Base-by-base conservation (phyloP, 2,329 filamentous ascomycete genomes). In the Alternaria sp. region DNA sequence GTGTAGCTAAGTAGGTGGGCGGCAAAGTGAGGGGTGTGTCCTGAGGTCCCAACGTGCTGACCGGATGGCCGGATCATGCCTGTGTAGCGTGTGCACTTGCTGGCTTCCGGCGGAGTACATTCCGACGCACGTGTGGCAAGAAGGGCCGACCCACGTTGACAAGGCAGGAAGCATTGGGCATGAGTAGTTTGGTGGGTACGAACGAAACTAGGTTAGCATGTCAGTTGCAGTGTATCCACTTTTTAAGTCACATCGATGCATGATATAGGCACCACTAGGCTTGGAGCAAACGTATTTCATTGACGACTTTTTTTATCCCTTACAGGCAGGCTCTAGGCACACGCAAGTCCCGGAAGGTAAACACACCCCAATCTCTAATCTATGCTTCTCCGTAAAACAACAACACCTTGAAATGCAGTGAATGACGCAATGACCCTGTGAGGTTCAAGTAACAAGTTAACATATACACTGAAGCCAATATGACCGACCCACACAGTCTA, bases 401-500 rank as follows among this genome's bases (percentile, higher is more conserved):
- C 36, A 48, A 48, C 44, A 48, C 44, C 44, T 48, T 34, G 44
- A 48, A 48, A 48, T 48, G 44, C 44, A 48, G 44, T 34, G 44
- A 48, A 48, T 48, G 44, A 48, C 44, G 44, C 44, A 42, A 31
- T 28, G 39, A 42, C 46, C 37, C 33, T 29, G 21, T 36, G 8
- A 34, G 21, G 44, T 36, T 34, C 31, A 36, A 48, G 48, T 45
- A 50, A 40, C 44, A 51, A 55, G 50, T 50, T 46, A 53, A 61
- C 54, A 67, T 66, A 44, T 67, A 66, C 65, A 67, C 56, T 58
- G 60, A 63, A 62, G 45, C 45, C 46, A 48, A 56, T 50, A 51
- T 37, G 24, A 59, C 50, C 52, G 24, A 59, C 50, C 52, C 45
- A 50, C 53, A 65, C 59, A 60, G 49, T 67, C 63, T 64, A 66